phyloP scores from a whole-genome alignment of 805 yeast species.

The Isabelozyma gotoi region DNA sequence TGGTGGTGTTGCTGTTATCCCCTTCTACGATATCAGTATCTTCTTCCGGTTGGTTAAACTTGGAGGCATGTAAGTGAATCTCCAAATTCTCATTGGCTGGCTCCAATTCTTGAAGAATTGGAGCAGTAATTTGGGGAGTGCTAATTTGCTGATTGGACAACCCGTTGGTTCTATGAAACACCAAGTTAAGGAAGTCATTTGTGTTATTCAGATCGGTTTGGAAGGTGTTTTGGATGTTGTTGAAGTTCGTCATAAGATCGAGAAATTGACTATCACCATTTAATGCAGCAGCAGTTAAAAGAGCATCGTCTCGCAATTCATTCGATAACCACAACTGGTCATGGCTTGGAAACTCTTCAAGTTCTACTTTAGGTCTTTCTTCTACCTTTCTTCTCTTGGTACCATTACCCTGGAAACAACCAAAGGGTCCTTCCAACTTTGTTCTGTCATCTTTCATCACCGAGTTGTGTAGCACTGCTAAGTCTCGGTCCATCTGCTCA shows the following conservation, averaged over 20 bases:
- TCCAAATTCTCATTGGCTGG: slow-evolving; percentile 39
- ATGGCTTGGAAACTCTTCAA: slow-evolving; percentile 14
- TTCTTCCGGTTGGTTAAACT: slow-evolving; percentile 21
- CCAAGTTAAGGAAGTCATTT: slow-evolving; percentile 49
- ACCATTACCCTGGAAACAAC: slow-evolving; percentile 54
- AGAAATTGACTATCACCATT: slow-evolving; percentile 59
- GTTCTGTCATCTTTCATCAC: slow-evolving; percentile 40
- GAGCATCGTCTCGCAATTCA: slow-evolving; percentile 69
- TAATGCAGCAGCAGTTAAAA: slow-evolving; percentile 70
- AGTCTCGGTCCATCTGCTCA: slow-evolving; percentile 77
- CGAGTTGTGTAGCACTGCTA: slow-evolving; percentile 53
- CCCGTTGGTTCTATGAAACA: slow-evolving; percentile 42
- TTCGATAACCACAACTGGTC: slow-evolving; percentile 71
- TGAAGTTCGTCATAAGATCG: slow-evolving; percentile 44
- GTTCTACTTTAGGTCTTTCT: slow-evolving; percentile 1
- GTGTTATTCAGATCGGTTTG: slow-evolving; percentile 5
- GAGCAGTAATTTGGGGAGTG: neutral
- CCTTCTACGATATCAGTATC: slow-evolving; percentile 36
- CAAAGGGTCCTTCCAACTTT: slow-evolving; percentile 73
- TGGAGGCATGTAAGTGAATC: slow-evolving; percentile 45
- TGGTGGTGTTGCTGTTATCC: slow-evolving; percentile 30
- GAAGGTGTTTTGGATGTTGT: neutral
- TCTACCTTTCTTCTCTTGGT: neutral
- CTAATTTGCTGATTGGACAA: neutral
- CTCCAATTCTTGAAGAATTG: slow-evolving; percentile 9